Base-by-base conservation (phyloP, 1,139 yeast species). In the Suhomyces wounanorum region DNA sequence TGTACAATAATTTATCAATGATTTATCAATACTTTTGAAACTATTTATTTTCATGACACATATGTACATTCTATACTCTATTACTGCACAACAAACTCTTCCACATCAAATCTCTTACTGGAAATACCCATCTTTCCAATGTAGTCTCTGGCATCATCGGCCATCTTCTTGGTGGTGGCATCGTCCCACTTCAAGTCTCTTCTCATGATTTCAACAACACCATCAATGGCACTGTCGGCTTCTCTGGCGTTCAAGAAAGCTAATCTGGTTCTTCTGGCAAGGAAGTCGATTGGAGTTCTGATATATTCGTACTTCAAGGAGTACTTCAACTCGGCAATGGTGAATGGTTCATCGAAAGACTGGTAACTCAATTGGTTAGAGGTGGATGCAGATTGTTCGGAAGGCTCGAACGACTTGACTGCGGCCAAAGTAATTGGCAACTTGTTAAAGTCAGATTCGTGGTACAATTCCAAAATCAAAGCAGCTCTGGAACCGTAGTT, bases 401-500 rank as follows among this genome's bases (percentile, higher is more conserved):
- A 70, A 23, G 79, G 76, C 40, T 62, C 60, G 58, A 73, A 70
- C 58, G 62, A 61, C 57, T 64, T 62, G 38, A 65, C 59, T 31
- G 79, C 73, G 28, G 88, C 89, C 62, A 85, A 74, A 18, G 85
- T 75, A 48, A 84, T 75, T 40, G 91, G 90, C 59, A 84, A 73
- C 68, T 79, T 79, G 67, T 84, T 83, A 59, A 63, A 72, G 59
- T 78, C 80, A 48, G 78, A 77, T 55, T 76, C 68, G 53, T 75
- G 73, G 70, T 82, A 85, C 55, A 82, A 66, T 64, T 85, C 89
- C 69, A 91, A 81, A 57, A 89, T 82, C 47, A 91, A 76, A 39
- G 96, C 87, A 14, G 97, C 87, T 66, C 97, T 82, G 42, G 95
- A 87, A 59, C 98, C 98, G 65, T 92, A 92, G 77, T 89, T 91